Conservation (phyloP, 129 eudicot species). For the Tagetes erecta region DNA sequence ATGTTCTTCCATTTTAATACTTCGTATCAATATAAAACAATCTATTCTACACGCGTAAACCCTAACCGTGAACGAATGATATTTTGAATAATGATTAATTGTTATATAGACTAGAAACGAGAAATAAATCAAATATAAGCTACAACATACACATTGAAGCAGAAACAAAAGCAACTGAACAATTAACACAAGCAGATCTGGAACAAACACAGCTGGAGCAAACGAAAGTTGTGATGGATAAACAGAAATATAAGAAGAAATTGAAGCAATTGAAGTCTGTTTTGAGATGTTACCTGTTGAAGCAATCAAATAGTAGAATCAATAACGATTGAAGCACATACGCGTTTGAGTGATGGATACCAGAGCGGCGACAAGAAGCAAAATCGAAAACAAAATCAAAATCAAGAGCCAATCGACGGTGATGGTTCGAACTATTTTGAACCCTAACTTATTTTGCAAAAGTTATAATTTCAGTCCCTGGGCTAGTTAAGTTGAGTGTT, state of each 20-base stretch:
- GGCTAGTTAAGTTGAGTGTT: no score
- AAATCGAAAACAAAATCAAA: not conserved
- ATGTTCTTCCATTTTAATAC: not conserved
- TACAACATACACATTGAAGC: not conserved
- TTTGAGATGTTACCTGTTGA: slow-evolving; percentile 10
- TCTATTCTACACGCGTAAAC: not conserved
- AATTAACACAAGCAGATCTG: not conserved
- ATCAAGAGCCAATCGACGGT: not conserved
- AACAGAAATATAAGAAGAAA: not conserved
- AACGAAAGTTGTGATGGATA: not conserved
- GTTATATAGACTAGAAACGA: no score
- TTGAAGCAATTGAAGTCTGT: not conserved
- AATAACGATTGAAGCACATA: not conserved
- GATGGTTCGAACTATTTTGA: slow-evolving; percentile 13
- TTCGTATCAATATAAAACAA: not conserved
- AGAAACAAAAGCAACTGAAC: not conserved
- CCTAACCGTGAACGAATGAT: not conserved
- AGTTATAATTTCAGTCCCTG: not conserved
- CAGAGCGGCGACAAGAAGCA: no score
- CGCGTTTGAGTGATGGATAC: not conserved
- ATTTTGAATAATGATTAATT: not conserved
- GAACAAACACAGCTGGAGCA: not conserved
- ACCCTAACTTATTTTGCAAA: slow-evolving; percentile 14
- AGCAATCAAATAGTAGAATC: not conserved
- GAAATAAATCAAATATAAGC: not conserved